phyloP scores from a whole-genome alignment of 75 land plant genomes.

The Selaginella moellendorffii region DNA sequence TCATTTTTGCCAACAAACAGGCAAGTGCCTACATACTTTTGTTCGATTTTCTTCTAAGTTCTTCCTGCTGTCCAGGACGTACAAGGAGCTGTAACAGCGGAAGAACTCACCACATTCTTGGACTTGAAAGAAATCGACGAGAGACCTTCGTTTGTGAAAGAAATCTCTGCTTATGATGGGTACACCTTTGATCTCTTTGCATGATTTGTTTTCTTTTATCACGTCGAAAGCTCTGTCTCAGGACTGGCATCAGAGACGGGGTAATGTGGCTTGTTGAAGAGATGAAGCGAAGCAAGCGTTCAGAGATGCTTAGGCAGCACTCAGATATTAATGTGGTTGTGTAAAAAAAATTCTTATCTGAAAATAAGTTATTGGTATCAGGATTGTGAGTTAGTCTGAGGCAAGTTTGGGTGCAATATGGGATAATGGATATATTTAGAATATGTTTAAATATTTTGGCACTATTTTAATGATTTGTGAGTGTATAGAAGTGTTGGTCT shows the following conservation, averaged over 20 bases:
- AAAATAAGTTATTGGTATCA: too few relatives aligned
- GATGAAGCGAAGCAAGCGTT: constrained; percentile 80
- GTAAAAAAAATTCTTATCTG: too few relatives aligned
- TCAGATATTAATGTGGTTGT: constrained; percentile 30
- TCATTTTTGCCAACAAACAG: constrained; percentile 90
- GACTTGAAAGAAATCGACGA: constrained; percentile 76
- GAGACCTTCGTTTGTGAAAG: constrained; percentile 50
- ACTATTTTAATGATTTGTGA: too few relatives aligned
- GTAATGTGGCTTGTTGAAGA: constrained; percentile 78
- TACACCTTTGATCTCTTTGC: constrained; percentile 11
- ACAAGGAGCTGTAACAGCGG: constrained; percentile 56
- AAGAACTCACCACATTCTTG: constrained; percentile 60
- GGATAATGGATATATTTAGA: too few relatives aligned
- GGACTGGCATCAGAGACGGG: constrained; percentile 59
- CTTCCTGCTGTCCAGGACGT: constrained; percentile 39
- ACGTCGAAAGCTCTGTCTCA: constrained; percentile 13
- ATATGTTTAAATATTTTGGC: too few relatives aligned
- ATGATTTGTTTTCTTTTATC: not conserved
- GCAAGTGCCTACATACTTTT: constrained; percentile 15
- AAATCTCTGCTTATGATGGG: constrained; percentile 85
- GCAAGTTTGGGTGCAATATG: too few relatives aligned
- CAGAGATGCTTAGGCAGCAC: constrained; percentile 49
- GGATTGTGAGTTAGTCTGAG: too few relatives aligned
- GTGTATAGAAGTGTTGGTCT: too few relatives aligned
- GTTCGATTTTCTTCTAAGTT: too few relatives aligned